Evolutionary conservation across 345 rosid genomes (phyloP).

Genomic region (Pistacia atlantica): DNA sequence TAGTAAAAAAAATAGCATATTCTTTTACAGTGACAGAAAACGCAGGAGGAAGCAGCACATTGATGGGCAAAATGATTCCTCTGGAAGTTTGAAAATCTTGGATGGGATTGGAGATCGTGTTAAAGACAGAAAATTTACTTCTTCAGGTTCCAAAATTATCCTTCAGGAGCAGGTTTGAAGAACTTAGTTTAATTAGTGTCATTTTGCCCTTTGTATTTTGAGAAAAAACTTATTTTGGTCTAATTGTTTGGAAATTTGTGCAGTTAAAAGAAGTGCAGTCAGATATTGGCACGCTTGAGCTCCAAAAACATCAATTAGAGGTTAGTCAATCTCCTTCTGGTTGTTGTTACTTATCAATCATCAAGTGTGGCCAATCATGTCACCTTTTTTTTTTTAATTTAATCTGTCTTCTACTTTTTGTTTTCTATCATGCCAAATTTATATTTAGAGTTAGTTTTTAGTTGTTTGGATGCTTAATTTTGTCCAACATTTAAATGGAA

Average conservation of each 20-base stretch:
- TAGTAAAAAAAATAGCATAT: slow-evolving; percentile 6
- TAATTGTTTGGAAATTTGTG: slow-evolving; percentile 23
- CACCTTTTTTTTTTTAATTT: not conserved
- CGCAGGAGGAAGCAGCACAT: slow-evolving; percentile 48
- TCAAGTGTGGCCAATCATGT: not conserved
- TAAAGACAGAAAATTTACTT: slow-evolving; percentile 45
- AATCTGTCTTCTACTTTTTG: not conserved
- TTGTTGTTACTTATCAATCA: not conserved
- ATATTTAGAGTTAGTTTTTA: not conserved
- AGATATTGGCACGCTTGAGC: slow-evolving; percentile 54
- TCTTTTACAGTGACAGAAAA: slow-evolving; percentile 50
- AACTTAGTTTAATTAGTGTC: slow-evolving; percentile 11
- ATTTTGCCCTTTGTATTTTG: not conserved
- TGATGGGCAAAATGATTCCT: slow-evolving; percentile 58
- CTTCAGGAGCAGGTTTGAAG: slow-evolving; percentile 69
- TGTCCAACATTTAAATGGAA: not conserved
- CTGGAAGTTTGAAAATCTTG: slow-evolving; percentile 56
- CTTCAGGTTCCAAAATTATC: slow-evolving; percentile 44
- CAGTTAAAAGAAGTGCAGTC: slow-evolving; percentile 68
- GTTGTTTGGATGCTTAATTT: not conserved
- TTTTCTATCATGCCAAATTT: not conserved
- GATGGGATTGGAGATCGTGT: slow-evolving; percentile 51
- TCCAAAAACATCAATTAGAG: slow-evolving; percentile 53
- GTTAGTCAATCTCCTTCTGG: slow-evolving; percentile 45
- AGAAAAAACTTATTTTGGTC: not conserved